Evolutionary conservation across 768 basidiomycete species (phyloP).

Genomic region (Trametes punicea): DNA sequence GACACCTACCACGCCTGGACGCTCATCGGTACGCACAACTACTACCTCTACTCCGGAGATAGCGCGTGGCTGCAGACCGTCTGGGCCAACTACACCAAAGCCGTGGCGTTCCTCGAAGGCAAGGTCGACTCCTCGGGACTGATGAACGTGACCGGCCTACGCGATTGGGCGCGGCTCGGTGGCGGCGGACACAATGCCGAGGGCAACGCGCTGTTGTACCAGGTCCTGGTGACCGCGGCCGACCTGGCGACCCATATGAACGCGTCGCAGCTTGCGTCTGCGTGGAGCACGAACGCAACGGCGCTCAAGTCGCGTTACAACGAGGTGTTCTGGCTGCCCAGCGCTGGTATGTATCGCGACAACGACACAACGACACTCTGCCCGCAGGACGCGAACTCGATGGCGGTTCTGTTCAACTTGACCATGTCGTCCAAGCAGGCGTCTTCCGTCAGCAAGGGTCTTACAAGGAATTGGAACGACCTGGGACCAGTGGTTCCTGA

Average conservation of each 20-base stretch:
- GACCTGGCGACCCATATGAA: conserved; percentile 43
- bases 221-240: conserved; percentile 49
- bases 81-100: conserved; percentile 57
- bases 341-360: conserved; percentile 50
- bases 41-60: conserved; percentile 55
- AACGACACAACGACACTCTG: conserved; percentile 49
- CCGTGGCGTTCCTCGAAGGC: conserved; percentile 49
- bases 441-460: conserved; percentile 42
- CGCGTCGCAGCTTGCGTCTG: conserved; percentile 32
- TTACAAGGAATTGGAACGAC: conserved; percentile 50
- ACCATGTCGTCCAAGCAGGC: conserved; percentile 40
- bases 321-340: conserved; percentile 48
- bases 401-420: conserved; percentile 52
- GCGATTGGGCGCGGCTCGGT: conserved; percentile 57
- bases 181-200: conserved; percentile 56
- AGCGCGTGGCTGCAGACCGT: conserved; percentile 44
- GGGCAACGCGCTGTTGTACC: conserved; percentile 52
- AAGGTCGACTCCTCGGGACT: conserved; percentile 49
- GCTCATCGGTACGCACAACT: conserved; percentile 56
- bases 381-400: conserved; percentile 58
- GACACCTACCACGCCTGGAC: conserved; percentile 60
- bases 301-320: conserved; percentile 49
- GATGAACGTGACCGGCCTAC: conserved; percentile 52
- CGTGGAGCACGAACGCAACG: conserved; percentile 45
- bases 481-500: conserved; percentile 54